A percentile compares a stretch with the other conserved stretches of the same genome.
Evolutionary conservation across 202 grass and related monocot genomes (phyloP).

Genomic region (Panicum virgatum): DNA sequence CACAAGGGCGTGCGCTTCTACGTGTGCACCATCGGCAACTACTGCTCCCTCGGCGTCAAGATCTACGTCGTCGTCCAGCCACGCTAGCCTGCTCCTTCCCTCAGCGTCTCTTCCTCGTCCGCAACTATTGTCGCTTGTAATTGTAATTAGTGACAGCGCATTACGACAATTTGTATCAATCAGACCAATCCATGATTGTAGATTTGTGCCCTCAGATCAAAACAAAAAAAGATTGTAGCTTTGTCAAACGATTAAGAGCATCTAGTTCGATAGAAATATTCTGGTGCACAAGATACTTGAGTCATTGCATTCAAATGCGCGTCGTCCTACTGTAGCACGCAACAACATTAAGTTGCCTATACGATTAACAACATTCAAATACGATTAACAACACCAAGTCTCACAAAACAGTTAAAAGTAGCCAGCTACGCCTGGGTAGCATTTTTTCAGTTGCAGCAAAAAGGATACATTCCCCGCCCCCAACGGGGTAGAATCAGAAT

Average conservation of each 20-base stretch:
- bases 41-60: constrained; percentile 58
- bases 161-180: not conserved
- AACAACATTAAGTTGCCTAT: constrained; percentile 17
- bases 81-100: not conserved
- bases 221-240: no score
- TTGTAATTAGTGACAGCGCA: not conserved
- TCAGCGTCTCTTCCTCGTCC: no score
- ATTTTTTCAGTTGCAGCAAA: constrained; percentile 25
- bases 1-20: constrained; percentile 38
- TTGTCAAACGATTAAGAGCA: not conserved
- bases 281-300: not conserved
- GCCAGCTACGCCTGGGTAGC: constrained; percentile 23
- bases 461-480: constrained; percentile 34
- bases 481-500: constrained; percentile 10
- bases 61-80: not conserved
- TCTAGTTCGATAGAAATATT: not conserved
- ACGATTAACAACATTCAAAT: no score
- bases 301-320: not conserved
- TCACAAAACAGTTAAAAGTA: constrained; percentile 15
- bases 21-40: constrained; percentile 52
- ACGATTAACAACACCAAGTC: no score
- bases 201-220: not conserved
- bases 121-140: not conserved
- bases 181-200: not conserved
- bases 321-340: not conserved